Conservation (phyloP, 192 early-diverging fungal genomes). For the Pilaira anomala region DNA sequence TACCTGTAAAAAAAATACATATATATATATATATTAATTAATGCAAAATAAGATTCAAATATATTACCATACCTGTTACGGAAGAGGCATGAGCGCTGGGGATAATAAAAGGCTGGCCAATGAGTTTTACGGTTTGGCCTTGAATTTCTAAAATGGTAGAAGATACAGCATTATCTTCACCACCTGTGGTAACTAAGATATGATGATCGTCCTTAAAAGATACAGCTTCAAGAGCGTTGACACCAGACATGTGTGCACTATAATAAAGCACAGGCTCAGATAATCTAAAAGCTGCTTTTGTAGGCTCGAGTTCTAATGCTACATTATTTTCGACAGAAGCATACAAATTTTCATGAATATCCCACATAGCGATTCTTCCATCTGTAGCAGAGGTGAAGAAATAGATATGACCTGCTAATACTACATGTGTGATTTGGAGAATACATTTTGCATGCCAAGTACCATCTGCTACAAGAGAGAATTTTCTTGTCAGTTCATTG, state of each 20-base stretch:
- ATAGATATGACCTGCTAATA: conserved; percentile 39
- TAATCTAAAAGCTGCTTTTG: conserved; percentile 19
- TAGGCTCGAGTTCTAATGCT: conserved; percentile 13
- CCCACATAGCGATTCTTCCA: conserved; percentile 52
- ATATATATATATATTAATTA: not conserved
- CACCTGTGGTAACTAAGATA: conserved; percentile 60
- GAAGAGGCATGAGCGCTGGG: conserved; percentile 63
- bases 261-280: conserved; percentile 32
- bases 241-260: conserved; percentile 57
- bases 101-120: conserved; percentile 21
- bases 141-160: conserved; percentile 9
- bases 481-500: conserved; percentile 46
- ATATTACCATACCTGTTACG: conserved; percentile 53
- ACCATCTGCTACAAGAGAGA: conserved; percentile 47
- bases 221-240: conserved; percentile 63
- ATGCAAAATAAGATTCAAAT: not conserved
- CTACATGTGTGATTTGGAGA: conserved; percentile 49
- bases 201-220: conserved; percentile 3
- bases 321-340: conserved; percentile 16
- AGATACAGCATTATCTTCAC: conserved; percentile 70
- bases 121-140: conserved; percentile 10
- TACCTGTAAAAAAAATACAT: conserved; percentile 31
- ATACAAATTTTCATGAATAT: conserved; percentile 32
- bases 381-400: conserved; percentile 57
- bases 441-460: conserved; percentile 64